A percentile compares a stretch with the other conserved stretches of the same genome.
phyloP scores from a whole-genome alignment of 2,329 filamentous ascomycete genomes.

The Stylonectria norvegica region DNA sequence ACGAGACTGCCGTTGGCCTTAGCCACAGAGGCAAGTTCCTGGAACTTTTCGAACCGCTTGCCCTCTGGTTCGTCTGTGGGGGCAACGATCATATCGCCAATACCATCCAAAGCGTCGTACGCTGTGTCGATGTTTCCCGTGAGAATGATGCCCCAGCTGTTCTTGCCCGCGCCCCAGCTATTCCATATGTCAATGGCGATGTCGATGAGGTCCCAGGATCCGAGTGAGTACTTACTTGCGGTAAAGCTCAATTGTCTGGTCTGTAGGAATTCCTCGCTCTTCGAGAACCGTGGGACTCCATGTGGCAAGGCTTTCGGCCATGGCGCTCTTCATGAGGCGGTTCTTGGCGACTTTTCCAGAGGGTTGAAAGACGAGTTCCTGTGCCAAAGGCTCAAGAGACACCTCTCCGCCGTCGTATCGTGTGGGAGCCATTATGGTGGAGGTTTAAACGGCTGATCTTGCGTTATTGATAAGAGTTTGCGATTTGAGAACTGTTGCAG shows the following conservation, averaged over 20 bases:
- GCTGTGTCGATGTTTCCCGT: conserved; percentile 62
- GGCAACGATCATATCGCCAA: conserved; percentile 57
- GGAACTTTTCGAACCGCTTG: conserved; percentile 57
- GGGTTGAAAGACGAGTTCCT: conserved; percentile 46
- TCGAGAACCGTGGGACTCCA: conserved; percentile 52
- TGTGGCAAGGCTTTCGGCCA: conserved; percentile 59
- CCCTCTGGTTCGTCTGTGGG: conserved; percentile 46
- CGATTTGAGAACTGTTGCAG: too few species aligned
- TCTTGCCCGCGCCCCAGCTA: conserved; percentile 51
- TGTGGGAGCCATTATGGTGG: conserved; percentile 9
- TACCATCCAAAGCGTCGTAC: conserved; percentile 50
- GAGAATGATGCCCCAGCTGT: conserved; percentile 49
- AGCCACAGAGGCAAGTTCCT: conserved; percentile 47
- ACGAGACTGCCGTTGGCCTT: conserved; percentile 58
- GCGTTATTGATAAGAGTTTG: background rate
- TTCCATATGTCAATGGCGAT: background rate
- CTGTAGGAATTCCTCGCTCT: conserved; percentile 39
- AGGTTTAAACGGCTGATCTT: background rate
- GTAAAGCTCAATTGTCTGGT: conserved; percentile 48
- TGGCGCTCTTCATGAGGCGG: conserved; percentile 60
- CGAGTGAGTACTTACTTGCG: conserved; percentile 30
- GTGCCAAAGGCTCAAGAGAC: conserved; percentile 31
- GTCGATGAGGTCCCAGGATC: background rate
- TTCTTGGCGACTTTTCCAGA: conserved; percentile 54
- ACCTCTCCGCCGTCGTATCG: conserved; percentile 19